These are phyloP conservation scores for Elaeis oleifera DNA, from an alignment of 202 grass and related monocot species.

Conservation along the genomic window DNA sequence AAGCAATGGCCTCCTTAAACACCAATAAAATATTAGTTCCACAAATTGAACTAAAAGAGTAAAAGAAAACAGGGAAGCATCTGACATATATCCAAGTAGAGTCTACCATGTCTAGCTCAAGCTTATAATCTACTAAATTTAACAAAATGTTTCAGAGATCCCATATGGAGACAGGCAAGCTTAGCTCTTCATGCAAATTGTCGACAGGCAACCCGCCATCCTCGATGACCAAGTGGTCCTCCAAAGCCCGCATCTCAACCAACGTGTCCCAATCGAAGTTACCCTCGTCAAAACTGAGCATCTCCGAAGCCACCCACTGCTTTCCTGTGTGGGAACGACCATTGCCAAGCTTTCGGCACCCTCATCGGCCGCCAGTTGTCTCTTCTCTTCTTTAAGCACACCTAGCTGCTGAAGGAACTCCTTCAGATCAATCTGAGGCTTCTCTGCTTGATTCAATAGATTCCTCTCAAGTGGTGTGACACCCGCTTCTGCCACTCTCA, in stretches of 20 bases:
- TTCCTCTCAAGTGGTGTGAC: too few relatives aligned
- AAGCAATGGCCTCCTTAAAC: too few relatives aligned
- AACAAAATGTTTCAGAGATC: conserved; percentile 32
- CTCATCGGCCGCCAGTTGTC: background rate
- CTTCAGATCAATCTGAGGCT: conserved; percentile 90
- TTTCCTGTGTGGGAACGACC: background rate
- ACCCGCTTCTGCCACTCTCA: background rate
- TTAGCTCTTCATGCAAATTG: conserved; percentile 62
- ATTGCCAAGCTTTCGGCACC: background rate
- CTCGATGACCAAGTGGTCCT: conserved; percentile 8
- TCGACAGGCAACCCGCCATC: conserved; percentile 51
- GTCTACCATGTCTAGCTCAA: too few relatives aligned
- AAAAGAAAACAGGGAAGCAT: too few relatives aligned
- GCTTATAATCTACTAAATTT: too few relatives aligned
- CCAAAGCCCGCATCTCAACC: conserved; percentile 15
- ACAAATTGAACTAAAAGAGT: too few relatives aligned
- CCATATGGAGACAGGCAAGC: conserved; percentile 81
- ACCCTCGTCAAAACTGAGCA: conserved; percentile 2
- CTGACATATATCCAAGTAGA: too few relatives aligned
- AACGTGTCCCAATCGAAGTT: conserved; percentile 21
- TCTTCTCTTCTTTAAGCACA: conserved; percentile 55
- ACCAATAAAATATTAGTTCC: too few relatives aligned
- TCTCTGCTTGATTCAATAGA: conserved; percentile 16
- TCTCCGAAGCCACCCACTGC: background rate
- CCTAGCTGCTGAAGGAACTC: conserved; percentile 97